These are phyloP conservation scores for Eragrostis nindensis DNA, from an alignment of 176 grass and related monocot genomes.

Conservation along the genomic window DNA sequence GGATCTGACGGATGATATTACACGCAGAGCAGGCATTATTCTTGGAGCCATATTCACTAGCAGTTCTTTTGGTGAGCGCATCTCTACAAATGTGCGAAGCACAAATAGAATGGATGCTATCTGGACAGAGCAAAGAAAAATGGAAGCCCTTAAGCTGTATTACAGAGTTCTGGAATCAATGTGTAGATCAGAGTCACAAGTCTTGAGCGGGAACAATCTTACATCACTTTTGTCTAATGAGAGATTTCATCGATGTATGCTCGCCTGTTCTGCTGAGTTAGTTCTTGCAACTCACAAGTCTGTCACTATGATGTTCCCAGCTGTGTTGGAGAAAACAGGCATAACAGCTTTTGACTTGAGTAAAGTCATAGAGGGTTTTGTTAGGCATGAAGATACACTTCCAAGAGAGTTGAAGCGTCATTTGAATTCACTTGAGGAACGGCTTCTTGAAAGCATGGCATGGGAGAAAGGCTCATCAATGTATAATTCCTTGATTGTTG, in stretches of 20 bases:
- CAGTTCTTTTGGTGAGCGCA: constrained; percentile 68
- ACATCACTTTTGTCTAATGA: constrained; percentile 83
- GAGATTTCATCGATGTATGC: constrained; percentile 94
- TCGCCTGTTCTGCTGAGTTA: constrained; percentile 93
- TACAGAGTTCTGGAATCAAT: constrained; percentile 91
- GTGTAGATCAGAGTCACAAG: constrained; percentile 83
- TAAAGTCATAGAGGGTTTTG: constrained; percentile 99
- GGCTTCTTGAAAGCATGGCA: constrained; percentile 90
- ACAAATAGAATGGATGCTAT: constrained; percentile 84
- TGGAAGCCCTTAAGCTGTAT: constrained; percentile 87
- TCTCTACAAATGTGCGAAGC: constrained; percentile 48
- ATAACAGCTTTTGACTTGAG: constrained; percentile 97
- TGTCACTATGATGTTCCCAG: constrained; percentile 96
- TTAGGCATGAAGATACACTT: constrained; percentile 94
- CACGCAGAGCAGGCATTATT: constrained; percentile 77
- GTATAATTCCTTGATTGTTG: constrained; percentile 97
- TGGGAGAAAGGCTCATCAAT: constrained; percentile 98
- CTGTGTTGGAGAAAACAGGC: constrained; percentile 95
- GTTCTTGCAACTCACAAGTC: constrained; percentile 98
- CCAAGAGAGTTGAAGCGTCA: constrained; percentile 94
- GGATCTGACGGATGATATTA: constrained; percentile 72
- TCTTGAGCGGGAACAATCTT: constrained; percentile 81
- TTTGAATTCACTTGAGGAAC: constrained; percentile 94
- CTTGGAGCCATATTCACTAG: constrained; percentile 82
- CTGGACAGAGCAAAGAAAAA: constrained; percentile 98